Evolutionary conservation across 805 yeast genomes (phyloP), one percentile per base, ranked within the genome.

Genomic region (Pichia phayaonensis): DNA sequence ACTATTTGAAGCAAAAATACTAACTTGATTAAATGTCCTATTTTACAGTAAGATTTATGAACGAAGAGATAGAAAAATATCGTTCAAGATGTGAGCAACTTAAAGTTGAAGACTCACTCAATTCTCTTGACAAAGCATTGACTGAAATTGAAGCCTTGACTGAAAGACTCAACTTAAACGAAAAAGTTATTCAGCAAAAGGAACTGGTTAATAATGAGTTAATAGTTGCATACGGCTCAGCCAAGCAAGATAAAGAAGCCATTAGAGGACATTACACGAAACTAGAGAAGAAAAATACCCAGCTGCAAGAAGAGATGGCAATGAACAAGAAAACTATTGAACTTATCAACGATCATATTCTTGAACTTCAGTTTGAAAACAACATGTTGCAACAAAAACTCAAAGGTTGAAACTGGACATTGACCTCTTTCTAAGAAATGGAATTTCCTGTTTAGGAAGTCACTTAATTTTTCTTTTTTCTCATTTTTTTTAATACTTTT

Each of bases 321-420:
- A 44, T 63, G 50, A 77, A 73, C 59, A 71, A 72, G 52, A 71
- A 72, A 51, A 70, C 74, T 27, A 67, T 78, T 31, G 81, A 76
- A 47, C 58, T 74, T 8, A 65, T 75, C 31, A 78, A 77, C 53
- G 83, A 79, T 55, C 79, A 76, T 54, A 59, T 74, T 8, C 61
- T 79, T 47, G 70, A 77, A 20, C 59, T 69, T 34, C 77, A 76
- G 57, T 75, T 79, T 42, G 81, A 77, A 57, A 72, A 69, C 49
- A 76, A 76, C 50, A 70, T 78, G 26, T 58, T 77, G 48, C 64
- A 57, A 18, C 45, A 41, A 66, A 59, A 34, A 34, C 38, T 34
- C n/a, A 34, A 34, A n/a, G 11, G 8, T 34, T 16, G 11, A 34
- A 16, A n/a, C 10, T 34, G 8, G 8, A 15, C 16, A 8, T 34